Evolutionary conservation across 2,329 filamentous ascomycete species (phyloP), one percentile per base, ranked within the genome.

Genomic region (Juglanconis sp.): DNA sequence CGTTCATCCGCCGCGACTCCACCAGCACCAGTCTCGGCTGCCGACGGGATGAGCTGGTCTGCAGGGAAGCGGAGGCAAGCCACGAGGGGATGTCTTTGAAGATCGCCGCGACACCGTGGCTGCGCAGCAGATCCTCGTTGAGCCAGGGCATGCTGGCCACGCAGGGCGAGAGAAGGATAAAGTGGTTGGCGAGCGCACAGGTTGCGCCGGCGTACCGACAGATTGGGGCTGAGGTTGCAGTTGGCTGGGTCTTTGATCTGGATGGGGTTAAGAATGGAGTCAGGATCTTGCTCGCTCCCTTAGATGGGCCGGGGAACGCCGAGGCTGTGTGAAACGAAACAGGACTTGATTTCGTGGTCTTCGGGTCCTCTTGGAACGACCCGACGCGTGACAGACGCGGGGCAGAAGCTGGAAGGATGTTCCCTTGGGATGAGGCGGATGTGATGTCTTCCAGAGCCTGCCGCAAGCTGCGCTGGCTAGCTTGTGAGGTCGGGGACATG

Each of bases 131-230:
- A 30, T 72, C 67, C 1, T 76, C 72, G 0, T 72, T 72, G 5
- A 79, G 66, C 64, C 70, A 70, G 0, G 71, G 70, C 9, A 71
- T 71, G 2, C 67, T 60, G 11, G 76, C 67, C 15, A 82, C 73
- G 53, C 73, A 77, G 0, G 76, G 75, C 0, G 78, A 72, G 2
- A 83, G 67, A 1, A 84, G 63, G 36, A 84, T 65, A 0, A 69
- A 67, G 40, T 65, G 72, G 15, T 68, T 70, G 0, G 67, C 64
- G 30, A 84, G 65, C 1, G 69, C 66, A 61, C 81, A 84, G 8
- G 68, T 57, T 0, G 64, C 47, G 4, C 70, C 69, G 8, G 68
- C 70, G 40, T 73, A 70, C 1, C 63, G 62, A 61, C 79, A 82
- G 13, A 59, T 44, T 13, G n/a, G 13, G 2, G 15, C 32, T 5